Conservation (phyloP, 164 flowering plant genomes). For the Vitis riparia region DNA sequence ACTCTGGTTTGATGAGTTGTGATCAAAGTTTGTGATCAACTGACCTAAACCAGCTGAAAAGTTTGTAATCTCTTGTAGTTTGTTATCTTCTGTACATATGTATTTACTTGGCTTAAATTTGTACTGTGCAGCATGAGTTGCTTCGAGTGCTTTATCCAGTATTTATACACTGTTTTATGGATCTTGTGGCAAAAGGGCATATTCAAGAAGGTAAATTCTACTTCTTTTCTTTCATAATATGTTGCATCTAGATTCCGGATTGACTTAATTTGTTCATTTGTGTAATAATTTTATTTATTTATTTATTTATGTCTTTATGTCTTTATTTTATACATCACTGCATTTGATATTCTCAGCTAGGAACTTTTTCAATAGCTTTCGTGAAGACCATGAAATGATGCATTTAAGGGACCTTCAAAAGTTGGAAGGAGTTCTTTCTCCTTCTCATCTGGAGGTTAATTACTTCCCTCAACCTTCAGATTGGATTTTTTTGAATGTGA, state of each 20-base stretch:
- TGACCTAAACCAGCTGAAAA: too few relatives aligned
- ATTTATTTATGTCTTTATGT: background rate
- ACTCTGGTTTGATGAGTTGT: too few relatives aligned
- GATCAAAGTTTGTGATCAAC: too few relatives aligned
- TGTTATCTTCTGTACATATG: background rate
- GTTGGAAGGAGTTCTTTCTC: constrained; percentile 93
- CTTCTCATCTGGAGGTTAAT: constrained; percentile 86
- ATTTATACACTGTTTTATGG: constrained; percentile 95
- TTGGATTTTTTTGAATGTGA: background rate
- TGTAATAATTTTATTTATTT: background rate
- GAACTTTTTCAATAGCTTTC: constrained; percentile 77
- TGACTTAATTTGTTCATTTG: background rate
- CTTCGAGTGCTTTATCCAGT: constrained; percentile 94
- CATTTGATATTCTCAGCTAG: constrained; percentile 52
- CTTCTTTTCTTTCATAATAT: constrained; percentile 3
- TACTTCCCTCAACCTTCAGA: constrained; percentile 9
- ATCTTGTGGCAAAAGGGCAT: constrained; percentile 86
- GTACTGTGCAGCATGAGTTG: constrained; percentile 84
- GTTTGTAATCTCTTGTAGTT: background rate
- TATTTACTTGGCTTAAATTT: background rate
- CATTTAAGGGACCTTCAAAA: constrained; percentile 89
- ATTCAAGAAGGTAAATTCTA: constrained; percentile 74
- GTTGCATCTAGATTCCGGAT: background rate
- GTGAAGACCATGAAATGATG: constrained; percentile 92
- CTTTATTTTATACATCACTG: background rate